A percentile compares a stretch with the other conserved stretches of the same genome.
These are phyloP conservation scores for Penicillium longicatenatum DNA, from an alignment of 495 filamentous ascomycete genomes.

Conservation along the genomic window DNA sequence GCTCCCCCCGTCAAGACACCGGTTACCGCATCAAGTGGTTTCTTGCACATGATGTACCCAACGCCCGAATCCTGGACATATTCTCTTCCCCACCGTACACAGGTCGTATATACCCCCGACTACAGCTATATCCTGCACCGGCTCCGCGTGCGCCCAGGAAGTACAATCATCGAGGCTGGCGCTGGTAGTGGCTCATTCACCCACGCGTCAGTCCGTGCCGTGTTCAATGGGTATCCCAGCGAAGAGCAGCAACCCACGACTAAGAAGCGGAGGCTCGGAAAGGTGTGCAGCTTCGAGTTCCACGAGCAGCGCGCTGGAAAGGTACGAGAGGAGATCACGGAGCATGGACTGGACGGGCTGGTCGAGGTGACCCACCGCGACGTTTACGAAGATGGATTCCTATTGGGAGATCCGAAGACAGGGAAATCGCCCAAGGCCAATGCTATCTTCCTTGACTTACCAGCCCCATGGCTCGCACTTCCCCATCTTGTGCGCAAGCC, in stretches of 20 bases:
- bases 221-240: constrained; percentile 77
- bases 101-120: constrained; percentile 97
- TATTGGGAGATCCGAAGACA: constrained; percentile 52
- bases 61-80: constrained; percentile 93
- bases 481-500: constrained; percentile 73
- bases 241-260: constrained; percentile 19
- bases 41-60: constrained; percentile 85
- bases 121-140: constrained; percentile 94
- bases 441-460: constrained; percentile 88
- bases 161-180: constrained; percentile 85
- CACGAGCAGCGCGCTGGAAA: constrained; percentile 75
- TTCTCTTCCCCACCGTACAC: constrained; percentile 88
- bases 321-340: constrained; percentile 69
- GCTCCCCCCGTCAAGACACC: constrained; percentile 34
- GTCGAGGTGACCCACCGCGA: constrained; percentile 88
- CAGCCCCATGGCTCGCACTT: constrained; percentile 89
- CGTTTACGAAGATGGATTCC: constrained; percentile 86
- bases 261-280: constrained; percentile 54
- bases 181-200: constrained; percentile 95
- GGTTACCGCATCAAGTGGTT: constrained; percentile 73
- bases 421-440: constrained; percentile 63
- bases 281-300: constrained; percentile 93
- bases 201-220: constrained; percentile 82
- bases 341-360: constrained; percentile 70
- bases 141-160: constrained; percentile 78